These are phyloP conservation scores for Ceratobasidium sp. DNA, from an alignment of 1,284 basidiomycete species.

Conservation along the genomic window DNA sequence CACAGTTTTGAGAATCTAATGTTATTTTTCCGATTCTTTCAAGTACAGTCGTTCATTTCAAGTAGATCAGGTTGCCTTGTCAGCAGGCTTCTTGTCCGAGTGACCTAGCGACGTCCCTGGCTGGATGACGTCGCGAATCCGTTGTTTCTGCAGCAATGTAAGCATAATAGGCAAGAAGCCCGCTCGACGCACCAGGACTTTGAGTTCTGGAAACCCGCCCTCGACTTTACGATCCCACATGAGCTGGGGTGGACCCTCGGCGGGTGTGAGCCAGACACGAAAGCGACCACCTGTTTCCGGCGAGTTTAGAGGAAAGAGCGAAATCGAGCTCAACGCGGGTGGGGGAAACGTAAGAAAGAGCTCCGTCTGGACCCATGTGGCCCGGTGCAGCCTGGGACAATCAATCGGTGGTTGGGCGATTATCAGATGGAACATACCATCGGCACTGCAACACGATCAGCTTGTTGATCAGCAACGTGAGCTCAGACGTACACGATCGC, in stretches of 20 bases:
- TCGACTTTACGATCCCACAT: conserved; percentile 86
- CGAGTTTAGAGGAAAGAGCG: conserved; percentile 74
- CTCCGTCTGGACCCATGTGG: conserved; percentile 88
- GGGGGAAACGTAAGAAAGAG: conserved; percentile 87
- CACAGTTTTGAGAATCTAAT: conserved; percentile 16
- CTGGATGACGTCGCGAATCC: conserved; percentile 79
- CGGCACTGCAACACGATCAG: conserved; percentile 61
- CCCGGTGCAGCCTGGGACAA: conserved; percentile 74
- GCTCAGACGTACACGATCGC: conserved; percentile 72
- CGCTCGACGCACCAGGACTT: conserved; percentile 70
- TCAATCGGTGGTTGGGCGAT: conserved; percentile 13
- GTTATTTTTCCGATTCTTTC: conserved; percentile 12
- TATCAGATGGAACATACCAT: conserved; percentile 57
- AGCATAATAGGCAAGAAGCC: not conserved
- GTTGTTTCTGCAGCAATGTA: conserved; percentile 73
- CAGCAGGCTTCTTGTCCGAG: conserved; percentile 61
- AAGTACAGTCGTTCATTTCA: not conserved
- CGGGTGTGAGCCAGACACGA: conserved; percentile 76
- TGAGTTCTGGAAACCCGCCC: conserved; percentile 89
- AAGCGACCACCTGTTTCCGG: conserved; percentile 88
- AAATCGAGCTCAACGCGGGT: conserved; percentile 68
- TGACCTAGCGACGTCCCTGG: conserved; percentile 83
- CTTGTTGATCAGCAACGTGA: not conserved
- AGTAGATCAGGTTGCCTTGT: not conserved
- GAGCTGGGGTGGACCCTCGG: conserved; percentile 51